Evolutionary conservation across 306 rosid species (phyloP), one percentile per base, ranked within the genome.

Genomic region (Macrotyloma uniflorum): DNA sequence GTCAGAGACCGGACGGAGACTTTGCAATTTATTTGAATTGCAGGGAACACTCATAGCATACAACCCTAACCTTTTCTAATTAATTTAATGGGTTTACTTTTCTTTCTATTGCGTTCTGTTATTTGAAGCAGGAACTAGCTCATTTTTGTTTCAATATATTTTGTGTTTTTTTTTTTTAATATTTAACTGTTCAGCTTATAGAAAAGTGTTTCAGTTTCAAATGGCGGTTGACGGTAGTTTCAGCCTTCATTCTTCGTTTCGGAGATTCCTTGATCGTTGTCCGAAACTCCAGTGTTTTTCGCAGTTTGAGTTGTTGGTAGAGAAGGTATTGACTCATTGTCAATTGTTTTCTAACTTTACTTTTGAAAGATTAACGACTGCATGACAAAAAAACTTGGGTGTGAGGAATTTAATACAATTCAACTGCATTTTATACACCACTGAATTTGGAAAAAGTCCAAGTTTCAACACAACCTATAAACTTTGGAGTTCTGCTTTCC

Each of bases 151-250:
- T 11, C 3, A 23, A 12, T 26, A 26, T 26, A 26, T 26, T 50
- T 38, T 38, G 9, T 0, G 6, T 7, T 36, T 36, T 1, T 2
- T 36, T 33, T 4, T 40, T 47, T 7, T 59, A 14, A 76, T 32
- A 66, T 15, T 45, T 81, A 70, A 22, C 50, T 42, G 47, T 46
- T 78, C 14, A 74, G 45, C 26, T 78, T 74, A 43, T 32, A 54
- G 58, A 46, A 2, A 46, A 30, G 77, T 55, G 7, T 62, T 80
- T 62, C 66, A 65, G 82, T 26, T 81, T 24, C 70, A 74, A 71
- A 93, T 90, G 93, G 88, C 93, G 16, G 86, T 89, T 54, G 96
- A 91, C 49, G 94, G 94, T 14, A 92, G 94, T 77, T 94, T 94
- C 74, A 80, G 79, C 15, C 28, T 88, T 54, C 70, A 84, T 22